A percentile compares a stretch with the other conserved stretches of the same genome.
These are phyloP conservation scores for Fusarium falciforme DNA, from an alignment of 2,329 filamentous ascomycete genomes.

Conservation along the genomic window DNA sequence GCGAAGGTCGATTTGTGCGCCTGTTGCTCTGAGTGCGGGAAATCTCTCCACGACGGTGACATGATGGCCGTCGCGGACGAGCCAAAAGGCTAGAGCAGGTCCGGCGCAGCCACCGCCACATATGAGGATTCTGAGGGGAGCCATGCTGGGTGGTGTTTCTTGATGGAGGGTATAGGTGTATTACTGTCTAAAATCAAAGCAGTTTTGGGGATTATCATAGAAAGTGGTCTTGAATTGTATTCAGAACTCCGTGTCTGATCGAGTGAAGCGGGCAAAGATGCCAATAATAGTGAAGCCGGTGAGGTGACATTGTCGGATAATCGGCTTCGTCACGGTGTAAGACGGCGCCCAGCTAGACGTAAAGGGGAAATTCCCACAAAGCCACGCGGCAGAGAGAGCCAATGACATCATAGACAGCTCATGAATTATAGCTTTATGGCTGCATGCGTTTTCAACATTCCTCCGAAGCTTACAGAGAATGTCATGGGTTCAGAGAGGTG, in stretches of 20 bases:
- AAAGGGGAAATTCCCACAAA: not conserved
- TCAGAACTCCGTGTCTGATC: not conserved
- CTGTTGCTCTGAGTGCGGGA: constrained; percentile 19
- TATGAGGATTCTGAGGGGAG: constrained; percentile 39
- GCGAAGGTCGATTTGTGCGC: constrained; percentile 29
- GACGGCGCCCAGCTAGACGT: not conserved
- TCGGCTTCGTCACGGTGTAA: not conserved
- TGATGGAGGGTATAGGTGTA: not conserved
- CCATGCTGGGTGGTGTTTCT: not conserved
- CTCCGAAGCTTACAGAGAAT: not conserved
- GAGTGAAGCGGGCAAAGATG: not conserved
- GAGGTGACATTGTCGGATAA: not conserved
- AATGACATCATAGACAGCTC: not conserved
- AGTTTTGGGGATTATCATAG: not conserved
- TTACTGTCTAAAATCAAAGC: not conserved
- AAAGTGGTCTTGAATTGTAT: not conserved
- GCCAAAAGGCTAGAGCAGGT: constrained; percentile 47
- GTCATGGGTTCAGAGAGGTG: not conserved
- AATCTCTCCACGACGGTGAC: constrained; percentile 56
- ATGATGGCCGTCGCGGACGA: constrained; percentile 42
- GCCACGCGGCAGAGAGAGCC: not conserved
- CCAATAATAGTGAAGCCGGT: not conserved
- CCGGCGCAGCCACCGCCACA: constrained; percentile 50
- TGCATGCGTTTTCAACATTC: not conserved
- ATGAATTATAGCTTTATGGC: not conserved